phyloP scores from a whole-genome alignment of 129 eudicot genomes.

The Glebionis coronaria region DNA sequence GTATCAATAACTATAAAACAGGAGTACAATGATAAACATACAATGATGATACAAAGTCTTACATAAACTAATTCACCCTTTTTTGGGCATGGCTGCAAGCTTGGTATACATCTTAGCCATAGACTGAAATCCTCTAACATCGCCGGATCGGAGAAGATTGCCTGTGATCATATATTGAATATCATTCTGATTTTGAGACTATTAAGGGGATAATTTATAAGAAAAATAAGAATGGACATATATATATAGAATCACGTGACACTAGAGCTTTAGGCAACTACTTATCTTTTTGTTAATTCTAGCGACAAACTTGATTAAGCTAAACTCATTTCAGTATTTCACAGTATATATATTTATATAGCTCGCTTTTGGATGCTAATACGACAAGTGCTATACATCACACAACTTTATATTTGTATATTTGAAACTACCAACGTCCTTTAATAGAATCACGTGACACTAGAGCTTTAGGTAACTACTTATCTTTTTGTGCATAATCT shows the following conservation, averaged over 20 bases:
- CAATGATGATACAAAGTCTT: not conserved
- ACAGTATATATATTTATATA: too few species aligned
- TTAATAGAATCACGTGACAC: too few species aligned
- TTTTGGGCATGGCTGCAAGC: constrained; percentile 98
- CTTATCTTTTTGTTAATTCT: not conserved
- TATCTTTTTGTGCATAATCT: too few species aligned
- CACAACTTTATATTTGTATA: not conserved
- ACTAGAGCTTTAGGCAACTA: too few species aligned
- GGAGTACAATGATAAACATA: too few species aligned
- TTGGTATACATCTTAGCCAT: constrained; percentile 97
- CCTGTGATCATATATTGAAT: constrained; percentile 31
- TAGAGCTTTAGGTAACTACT: too few species aligned
- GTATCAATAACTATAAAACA: not conserved
- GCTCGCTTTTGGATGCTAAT: not conserved
- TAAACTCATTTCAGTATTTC: not conserved
- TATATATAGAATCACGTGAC: too few species aligned
- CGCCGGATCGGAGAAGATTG: constrained; percentile 90
- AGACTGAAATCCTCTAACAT: constrained; percentile 80
- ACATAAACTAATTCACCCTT: constrained; percentile 46
- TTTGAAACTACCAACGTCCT: not conserved
- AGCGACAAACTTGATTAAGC: not conserved
- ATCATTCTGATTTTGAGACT: too few species aligned
- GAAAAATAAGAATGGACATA: too few species aligned
- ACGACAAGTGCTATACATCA: not conserved
- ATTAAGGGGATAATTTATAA: too few species aligned